Percentiles rank a stretch among this genome's conserved stretches.
These are phyloP conservation scores for Clonostachys chloroleuca DNA, from an alignment of 2,329 filamentous ascomycete species.

Conservation along the genomic window DNA sequence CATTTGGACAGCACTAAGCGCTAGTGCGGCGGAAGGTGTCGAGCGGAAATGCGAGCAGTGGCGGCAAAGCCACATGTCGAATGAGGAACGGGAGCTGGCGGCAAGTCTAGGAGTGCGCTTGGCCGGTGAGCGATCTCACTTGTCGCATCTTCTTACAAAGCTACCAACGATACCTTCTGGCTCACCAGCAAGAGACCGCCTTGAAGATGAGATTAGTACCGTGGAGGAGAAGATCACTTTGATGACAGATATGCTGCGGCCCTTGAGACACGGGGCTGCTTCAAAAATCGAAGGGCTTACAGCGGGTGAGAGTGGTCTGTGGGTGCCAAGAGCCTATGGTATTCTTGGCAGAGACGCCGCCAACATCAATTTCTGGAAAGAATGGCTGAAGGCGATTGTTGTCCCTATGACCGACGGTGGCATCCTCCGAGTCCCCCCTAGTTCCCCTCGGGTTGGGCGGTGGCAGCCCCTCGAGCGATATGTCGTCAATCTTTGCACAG, in stretches of 20 bases:
- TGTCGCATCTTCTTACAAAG: slow-evolving; percentile 82
- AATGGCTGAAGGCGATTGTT: slow-evolving; percentile 92
- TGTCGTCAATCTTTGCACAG: slow-evolving; percentile 93
- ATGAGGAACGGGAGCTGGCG: slow-evolving; percentile 86
- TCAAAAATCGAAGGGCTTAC: slow-evolving; percentile 97
- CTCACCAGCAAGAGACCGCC: slow-evolving; percentile 71
- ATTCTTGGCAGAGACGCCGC: slow-evolving; percentile 81
- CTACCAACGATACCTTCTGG: slow-evolving; percentile 78
- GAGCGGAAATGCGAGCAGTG: slow-evolving; percentile 78
- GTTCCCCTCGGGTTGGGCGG: slow-evolving; percentile 83
- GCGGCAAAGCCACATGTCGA: slow-evolving; percentile 85
- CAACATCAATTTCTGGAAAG: slow-evolving; percentile 93
- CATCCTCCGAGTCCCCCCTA: slow-evolving; percentile 77
- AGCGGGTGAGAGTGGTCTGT: slow-evolving; percentile 90
- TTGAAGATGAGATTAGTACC: slow-evolving; percentile 92
- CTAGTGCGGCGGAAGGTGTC: slow-evolving; percentile 76
- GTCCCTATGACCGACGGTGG: slow-evolving; percentile 92
- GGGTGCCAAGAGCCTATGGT: slow-evolving; percentile 91
- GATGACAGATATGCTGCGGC: slow-evolving; percentile 93
- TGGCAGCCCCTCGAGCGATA: slow-evolving; percentile 98
- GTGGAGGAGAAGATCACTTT: slow-evolving; percentile 96
- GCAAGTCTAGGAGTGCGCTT: slow-evolving; percentile 86
- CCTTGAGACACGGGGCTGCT: slow-evolving; percentile 87
- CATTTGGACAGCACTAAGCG: slow-evolving; percentile 85
- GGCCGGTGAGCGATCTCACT: slow-evolving; percentile 79